Base-by-base conservation (phyloP, 208 protist genomes). In the Paratrypanosoma confusum region DNA sequence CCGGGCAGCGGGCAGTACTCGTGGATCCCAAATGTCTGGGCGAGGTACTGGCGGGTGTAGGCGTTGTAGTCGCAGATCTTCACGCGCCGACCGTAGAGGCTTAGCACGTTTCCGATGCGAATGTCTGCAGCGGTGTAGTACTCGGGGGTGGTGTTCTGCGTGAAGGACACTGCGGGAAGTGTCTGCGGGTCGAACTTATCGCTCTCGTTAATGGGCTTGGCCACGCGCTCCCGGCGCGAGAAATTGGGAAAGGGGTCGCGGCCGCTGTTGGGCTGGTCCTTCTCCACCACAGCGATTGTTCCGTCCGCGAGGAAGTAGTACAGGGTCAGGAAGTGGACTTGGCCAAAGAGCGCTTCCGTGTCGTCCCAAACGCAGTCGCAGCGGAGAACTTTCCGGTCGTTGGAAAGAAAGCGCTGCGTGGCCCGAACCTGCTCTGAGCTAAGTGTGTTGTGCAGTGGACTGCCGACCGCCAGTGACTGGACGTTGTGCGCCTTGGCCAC, bases 271-370 rank as follows among this genome's bases (percentile, higher is more conserved):
- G 84, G 75, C 31, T 81, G 78, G 20, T 87, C 70, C 61, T 89
- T 87, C 77, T 98, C 94, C 21, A 96, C 73, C 27, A 98, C 64
- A 5, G 94, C 92, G 28, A 97, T 74, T 32, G 88, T 97, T 55
- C 95, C 91, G 68, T 98, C 96, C 26, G 87, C 62, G 16, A 98
- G 81, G 73, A 96, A 99, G 81, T 97, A 99, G 53, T 98, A 93
- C 18, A 98, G 86, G 20, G 90, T 96, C 14, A 82, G 58, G 50
- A 62, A 76, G 58, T 98, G 93, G 57, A 92, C 81, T 20, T 73
- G 59, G 41, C 95, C 93, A 43, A 96, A 79, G 13, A 88, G 68
- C 10, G 79, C 73, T 33, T 69, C 76, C 1, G 71, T 74, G 54
- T 94, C 90, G 53, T 98, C 89, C 96, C 97, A 99, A 21, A 75